Base-by-base conservation (phyloP, 768 basidiomycete species). In the Pholiota conissans region DNA sequence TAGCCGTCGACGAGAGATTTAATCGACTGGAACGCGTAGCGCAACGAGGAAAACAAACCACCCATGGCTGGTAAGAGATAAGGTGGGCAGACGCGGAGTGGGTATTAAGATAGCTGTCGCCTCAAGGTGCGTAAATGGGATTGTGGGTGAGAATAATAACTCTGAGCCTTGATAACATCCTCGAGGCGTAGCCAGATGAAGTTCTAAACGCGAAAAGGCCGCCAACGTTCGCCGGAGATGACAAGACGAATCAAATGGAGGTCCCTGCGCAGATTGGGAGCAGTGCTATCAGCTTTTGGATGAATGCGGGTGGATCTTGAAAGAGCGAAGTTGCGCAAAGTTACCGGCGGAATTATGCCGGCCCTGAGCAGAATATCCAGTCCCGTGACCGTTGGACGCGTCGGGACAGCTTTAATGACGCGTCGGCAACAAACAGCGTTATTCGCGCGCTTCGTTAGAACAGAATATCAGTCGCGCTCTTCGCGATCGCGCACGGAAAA, bases 1-100 rank as follows among this genome's bases (percentile, higher is more conserved):
- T 60, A 65, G 55, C 61, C 62, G 14, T 60, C 34, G 29, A 64
- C 53, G 13, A 68, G 39, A 8, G 60, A 47, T 53, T 61, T 66
- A 34, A 68, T 26, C 5, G 65, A 61, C 14, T 57, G 60, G 26
- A 60, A 63, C 18, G 58, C 58, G 24, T 48, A 37, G 14, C 49
- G 49, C 14, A 65, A 8, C 3, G 67, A 57, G 18, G 67, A 68
- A 30, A 68, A 37, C 51, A 64, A 40, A 22, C 60, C 61, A 32
- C 67, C 67, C 67, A 68, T 68, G 24, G 26, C 53, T 35, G 27
- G 47, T 45, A 18, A 45, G 54, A 5, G 37, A 34, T 34, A 28
- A 56, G 48, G 39, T 13, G 22, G 22, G 27, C 26, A 11, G 22
- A 40, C 16, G 35, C 18, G 34, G 18, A 13, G 26, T 30, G 26